Evolutionary conservation across 1,284 basidiomycete genomes (phyloP), one percentile per base, ranked within the genome.

Genomic region (Cutaneotrichosporon cutaneum): DNA sequence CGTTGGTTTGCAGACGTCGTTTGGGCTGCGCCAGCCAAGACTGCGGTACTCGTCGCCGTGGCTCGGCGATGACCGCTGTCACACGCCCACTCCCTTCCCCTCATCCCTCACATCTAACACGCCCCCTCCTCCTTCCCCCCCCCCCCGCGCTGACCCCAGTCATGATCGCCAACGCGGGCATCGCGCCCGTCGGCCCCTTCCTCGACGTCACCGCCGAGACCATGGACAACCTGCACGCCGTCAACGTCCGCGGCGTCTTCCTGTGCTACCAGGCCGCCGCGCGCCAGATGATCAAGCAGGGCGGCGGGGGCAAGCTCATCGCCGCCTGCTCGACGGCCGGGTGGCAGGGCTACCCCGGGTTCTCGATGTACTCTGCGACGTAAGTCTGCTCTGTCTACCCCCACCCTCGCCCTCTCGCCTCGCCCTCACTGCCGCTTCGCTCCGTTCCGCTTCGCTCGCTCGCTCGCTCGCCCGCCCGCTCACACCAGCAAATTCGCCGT

Each of bases 231-330:
- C 45, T 76, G 7, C 74, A 69, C 64, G 61, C 66, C 5, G 71
- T 80, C 53, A 82, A 82, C 66, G 69, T 77, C 26, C 68, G 70
- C 22, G 81, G 81, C 10, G 69, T 74, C 2, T 64, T 81, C 22
- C 66, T 79, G 26, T 80, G 75, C 65, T 81, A 81, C 68, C 77
- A 80, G 65, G 75, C 75, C 1, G 79, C 81, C 0, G 82, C 82
- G 33, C 66, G 70, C 63, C 80, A 80, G 62, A 83, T 82, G 81
- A 77, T 83, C 44, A 73, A 73, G 63, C 81, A 83, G 64, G 81
- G 79, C 30, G 71, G 64, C 9, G 78, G 82, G 4, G 81, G 82
- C 1, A 71, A 81, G 54, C 77, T 82, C 39, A 71, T 83, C 44
- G 81, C 60, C 11, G 63, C 63, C 4, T 59, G 57, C 60, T 65